Percentiles rank a stretch among this genome's conserved stretches.
phyloP scores from a whole-genome alignment of 805 yeast genomes.

The Kockiozyma suomiensis region DNA sequence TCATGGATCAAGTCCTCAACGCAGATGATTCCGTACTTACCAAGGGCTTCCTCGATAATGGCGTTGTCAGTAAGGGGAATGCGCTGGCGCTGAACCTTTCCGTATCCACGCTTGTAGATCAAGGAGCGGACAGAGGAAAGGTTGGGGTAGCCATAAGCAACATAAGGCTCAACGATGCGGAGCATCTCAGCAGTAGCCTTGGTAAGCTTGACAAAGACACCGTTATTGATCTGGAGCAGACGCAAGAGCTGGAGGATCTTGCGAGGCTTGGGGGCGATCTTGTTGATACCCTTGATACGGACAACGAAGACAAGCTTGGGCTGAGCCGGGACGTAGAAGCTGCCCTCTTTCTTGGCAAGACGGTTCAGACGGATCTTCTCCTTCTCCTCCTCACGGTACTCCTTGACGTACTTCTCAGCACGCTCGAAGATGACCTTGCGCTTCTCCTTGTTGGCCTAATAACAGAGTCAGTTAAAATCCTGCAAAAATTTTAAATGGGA shows the following conservation, averaged over 20 bases:
- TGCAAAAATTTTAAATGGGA: background rate
- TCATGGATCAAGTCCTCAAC: constrained; percentile 80
- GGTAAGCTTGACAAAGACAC: constrained; percentile 76
- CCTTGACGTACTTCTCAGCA: constrained; percentile 92
- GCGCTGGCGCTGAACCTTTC: constrained; percentile 79
- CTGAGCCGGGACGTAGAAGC: constrained; percentile 83
- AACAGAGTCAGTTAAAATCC: background rate
- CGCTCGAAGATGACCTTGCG: constrained; percentile 74
- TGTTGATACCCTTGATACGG: constrained; percentile 78
- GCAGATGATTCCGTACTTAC: constrained; percentile 74
- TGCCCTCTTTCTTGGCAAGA: constrained; percentile 90
- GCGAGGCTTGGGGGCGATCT: constrained; percentile 82
- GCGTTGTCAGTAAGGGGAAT: constrained; percentile 69
- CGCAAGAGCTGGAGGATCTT: constrained; percentile 77
- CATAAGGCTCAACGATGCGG: constrained; percentile 78
- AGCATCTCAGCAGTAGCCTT: constrained; percentile 78
- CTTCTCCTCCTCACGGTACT: constrained; percentile 86
- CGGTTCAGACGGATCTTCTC: constrained; percentile 78
- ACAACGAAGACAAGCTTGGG: constrained; percentile 68
- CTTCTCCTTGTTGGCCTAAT: constrained; percentile 52
- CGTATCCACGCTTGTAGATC: constrained; percentile 83
- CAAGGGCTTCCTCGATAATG: constrained; percentile 69
- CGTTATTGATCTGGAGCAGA: constrained; percentile 77
- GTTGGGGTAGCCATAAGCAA: constrained; percentile 81
- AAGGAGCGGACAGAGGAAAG: constrained; percentile 72